These are phyloP conservation scores for Hypomontagnella monticulosa DNA, from an alignment of 495 filamentous ascomycete genomes.

Conservation along the genomic window DNA sequence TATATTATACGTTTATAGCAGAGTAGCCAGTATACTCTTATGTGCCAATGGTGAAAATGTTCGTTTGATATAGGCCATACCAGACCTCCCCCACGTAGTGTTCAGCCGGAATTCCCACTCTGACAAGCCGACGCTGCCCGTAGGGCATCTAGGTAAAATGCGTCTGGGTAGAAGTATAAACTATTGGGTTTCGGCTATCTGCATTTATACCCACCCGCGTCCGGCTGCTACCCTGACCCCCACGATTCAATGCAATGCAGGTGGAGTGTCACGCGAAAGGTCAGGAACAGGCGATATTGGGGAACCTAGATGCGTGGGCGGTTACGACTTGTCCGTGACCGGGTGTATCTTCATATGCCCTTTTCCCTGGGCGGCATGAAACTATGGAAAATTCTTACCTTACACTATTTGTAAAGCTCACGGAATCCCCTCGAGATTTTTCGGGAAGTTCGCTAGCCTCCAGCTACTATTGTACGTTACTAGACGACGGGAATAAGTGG, in stretches of 20 bases:
- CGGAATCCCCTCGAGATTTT: not conserved
- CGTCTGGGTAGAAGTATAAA: conserved; percentile 10
- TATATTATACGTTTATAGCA: too few relatives aligned
- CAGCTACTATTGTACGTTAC: not conserved
- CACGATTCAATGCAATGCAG: conserved; percentile 21
- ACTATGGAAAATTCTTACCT: conserved; percentile 8
- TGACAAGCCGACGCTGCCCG: conserved; percentile 11
- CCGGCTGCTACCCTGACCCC: conserved; percentile 27
- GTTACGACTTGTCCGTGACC: not conserved
- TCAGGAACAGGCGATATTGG: conserved; percentile 21
- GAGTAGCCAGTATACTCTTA: too few relatives aligned
- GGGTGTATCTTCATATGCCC: conserved; percentile 3
- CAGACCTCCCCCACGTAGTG: conserved; percentile 1
- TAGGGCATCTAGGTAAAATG: conserved; percentile 2
- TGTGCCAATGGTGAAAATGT: too few relatives aligned
- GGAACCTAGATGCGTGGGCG: conserved; percentile 9
- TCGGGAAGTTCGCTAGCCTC: not conserved
- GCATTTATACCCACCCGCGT: conserved; percentile 18
- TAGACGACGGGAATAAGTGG: conserved; percentile 4
- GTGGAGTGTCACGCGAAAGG: conserved; percentile 19
- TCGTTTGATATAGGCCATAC: not conserved
- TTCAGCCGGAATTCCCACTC: conserved; percentile 10
- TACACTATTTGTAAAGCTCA: not conserved
- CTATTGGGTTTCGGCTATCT: conserved; percentile 16
- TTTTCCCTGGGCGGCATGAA: not conserved